Evolutionary conservation across 371 early-diverging fungal species (phyloP).

Genomic region (Rhizopus stolonifer): DNA sequence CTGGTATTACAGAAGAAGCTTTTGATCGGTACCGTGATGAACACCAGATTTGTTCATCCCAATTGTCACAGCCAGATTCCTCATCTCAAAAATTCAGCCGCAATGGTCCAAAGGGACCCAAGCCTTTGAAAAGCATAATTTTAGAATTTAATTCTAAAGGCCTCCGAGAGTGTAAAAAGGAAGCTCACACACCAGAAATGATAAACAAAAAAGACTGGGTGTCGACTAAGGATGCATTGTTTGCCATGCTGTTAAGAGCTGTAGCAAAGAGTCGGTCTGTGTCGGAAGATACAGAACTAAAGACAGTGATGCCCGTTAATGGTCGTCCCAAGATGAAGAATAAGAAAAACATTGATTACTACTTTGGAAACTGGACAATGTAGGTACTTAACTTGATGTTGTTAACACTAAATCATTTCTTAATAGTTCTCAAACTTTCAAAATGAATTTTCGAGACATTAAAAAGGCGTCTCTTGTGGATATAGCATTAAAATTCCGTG

Average conservation of each 20-base stretch:
- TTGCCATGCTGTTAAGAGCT: slow-evolving; percentile 37
- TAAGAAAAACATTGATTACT: slow-evolving; percentile 29
- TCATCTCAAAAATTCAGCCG: slow-evolving; percentile 29
- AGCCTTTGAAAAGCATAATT: slow-evolving; percentile 36
- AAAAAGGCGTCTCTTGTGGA: slow-evolving; percentile 14
- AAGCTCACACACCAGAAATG: slow-evolving; percentile 43
- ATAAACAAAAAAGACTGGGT: slow-evolving; percentile 30
- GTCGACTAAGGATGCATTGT: slow-evolving; percentile 38
- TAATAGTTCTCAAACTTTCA: slow-evolving; percentile 24
- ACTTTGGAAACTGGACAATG: slow-evolving; percentile 49
- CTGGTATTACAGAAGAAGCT: slow-evolving; percentile 28
- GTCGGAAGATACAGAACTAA: slow-evolving; percentile 18
- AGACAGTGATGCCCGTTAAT: slow-evolving; percentile 32
- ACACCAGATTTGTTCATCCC: slow-evolving; percentile 17
- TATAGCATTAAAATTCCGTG: slow-evolving; percentile 28
- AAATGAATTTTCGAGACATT: slow-evolving; percentile 16
- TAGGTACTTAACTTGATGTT: slow-evolving; percentile 1
- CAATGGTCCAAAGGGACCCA: slow-evolving; percentile 31
- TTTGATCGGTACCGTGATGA: slow-evolving; percentile 37
- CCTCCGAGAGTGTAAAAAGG: slow-evolving; percentile 33
- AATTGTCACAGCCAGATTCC: slow-evolving; percentile 19
- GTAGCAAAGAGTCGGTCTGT: slow-evolving; percentile 28
- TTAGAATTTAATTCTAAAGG: slow-evolving; percentile 36
- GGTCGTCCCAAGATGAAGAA: slow-evolving; percentile 34
- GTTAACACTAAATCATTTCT: neutral